Base-by-base conservation (phyloP, 1,284 basidiomycete species). In the Trichosporon inkin region DNA sequence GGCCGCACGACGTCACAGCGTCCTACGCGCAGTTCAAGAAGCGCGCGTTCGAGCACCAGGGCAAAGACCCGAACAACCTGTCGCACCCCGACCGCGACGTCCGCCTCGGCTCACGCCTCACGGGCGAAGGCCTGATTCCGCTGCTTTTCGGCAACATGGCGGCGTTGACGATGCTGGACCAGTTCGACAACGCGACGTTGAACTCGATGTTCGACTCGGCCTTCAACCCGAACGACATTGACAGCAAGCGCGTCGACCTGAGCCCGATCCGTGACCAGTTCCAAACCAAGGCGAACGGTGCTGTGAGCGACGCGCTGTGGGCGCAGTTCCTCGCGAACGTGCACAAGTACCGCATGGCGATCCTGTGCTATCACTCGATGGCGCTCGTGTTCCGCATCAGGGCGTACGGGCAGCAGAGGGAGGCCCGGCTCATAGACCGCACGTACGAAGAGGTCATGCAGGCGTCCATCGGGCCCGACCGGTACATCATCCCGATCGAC, bases 121-220 rank as follows among this genome's bases (percentile, higher is more conserved):
- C 54, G 20, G 63, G 62, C 14, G 60, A 62, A 0, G 72, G 68
- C 1, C 36, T 67, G 34, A 52, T 58, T 17, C 58, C 62, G 2
- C 41, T 73, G 1, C 53, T 60, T 14, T 56, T 69, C 19, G 49
- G 60, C 11, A 57, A 67, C 19, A 47, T 73, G 6, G 67, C 68
- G 1, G 66, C 69, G 0, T 56, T 65, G 47, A 69, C 68, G 8
- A 61, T 71, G 56, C 57, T 71, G 32, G 63, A 67, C 22, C 49
- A 62, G 24, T 57, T 67, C 40, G 60, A 68, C 40, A 61, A 60
- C 28, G 28, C 41, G 8, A 53, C 53, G 3, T 35, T 69, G 14
- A 60, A 60, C 7, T 24, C 41, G 6, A 53, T 71, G 38, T 34
- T 67, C 10, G 65, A 67, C 41, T 61, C 56, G 19, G 47, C 56